These are phyloP conservation scores for Nakaseomyces sp. DNA, from an alignment of 1,139 yeast genomes.

Conservation along the genomic window DNA sequence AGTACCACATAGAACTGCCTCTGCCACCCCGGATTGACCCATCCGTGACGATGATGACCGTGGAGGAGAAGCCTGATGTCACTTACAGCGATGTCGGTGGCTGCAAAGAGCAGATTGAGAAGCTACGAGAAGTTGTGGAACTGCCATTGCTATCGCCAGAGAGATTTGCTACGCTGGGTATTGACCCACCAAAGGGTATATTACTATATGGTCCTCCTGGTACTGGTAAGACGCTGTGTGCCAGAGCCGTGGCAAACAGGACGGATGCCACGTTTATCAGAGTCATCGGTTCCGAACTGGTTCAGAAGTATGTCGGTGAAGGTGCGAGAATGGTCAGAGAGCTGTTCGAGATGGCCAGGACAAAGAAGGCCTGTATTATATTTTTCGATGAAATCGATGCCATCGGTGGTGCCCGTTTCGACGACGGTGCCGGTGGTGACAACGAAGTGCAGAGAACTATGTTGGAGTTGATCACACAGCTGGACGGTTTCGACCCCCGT, in stretches of 20 bases:
- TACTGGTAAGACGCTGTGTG: constrained; percentile 95
- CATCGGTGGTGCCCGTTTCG: constrained; percentile 97
- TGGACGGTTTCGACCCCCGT: constrained; percentile 97
- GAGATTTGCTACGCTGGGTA: constrained; percentile 89
- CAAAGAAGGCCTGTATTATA: constrained; percentile 93
- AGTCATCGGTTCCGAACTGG: constrained; percentile 95
- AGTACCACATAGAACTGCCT: constrained; percentile 93
- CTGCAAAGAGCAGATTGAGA: constrained; percentile 94
- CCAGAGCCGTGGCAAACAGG: constrained; percentile 96
- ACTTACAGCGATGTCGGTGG: constrained; percentile 94
- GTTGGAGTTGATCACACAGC: constrained; percentile 94
- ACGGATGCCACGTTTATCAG: constrained; percentile 97
- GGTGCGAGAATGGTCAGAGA: constrained; percentile 99
- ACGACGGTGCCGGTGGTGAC: constrained; percentile 99
- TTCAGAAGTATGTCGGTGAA: constrained; percentile 96
- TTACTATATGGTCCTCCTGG: constrained; percentile 97
- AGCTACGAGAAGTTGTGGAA: constrained; percentile 94
- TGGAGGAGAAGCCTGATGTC: constrained; percentile 94
- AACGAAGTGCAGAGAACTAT: constrained; percentile 98
- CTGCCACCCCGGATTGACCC: constrained; percentile 97
- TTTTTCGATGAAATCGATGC: constrained; percentile 95
- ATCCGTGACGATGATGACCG: constrained; percentile 99
- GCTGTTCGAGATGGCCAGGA: constrained; percentile 95
- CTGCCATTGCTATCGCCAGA: constrained; percentile 91
- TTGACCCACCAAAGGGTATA: constrained; percentile 98